Evolutionary conservation across 768 basidiomycete species (phyloP).

Genomic region (Leccinum olivaceopallidum): DNA sequence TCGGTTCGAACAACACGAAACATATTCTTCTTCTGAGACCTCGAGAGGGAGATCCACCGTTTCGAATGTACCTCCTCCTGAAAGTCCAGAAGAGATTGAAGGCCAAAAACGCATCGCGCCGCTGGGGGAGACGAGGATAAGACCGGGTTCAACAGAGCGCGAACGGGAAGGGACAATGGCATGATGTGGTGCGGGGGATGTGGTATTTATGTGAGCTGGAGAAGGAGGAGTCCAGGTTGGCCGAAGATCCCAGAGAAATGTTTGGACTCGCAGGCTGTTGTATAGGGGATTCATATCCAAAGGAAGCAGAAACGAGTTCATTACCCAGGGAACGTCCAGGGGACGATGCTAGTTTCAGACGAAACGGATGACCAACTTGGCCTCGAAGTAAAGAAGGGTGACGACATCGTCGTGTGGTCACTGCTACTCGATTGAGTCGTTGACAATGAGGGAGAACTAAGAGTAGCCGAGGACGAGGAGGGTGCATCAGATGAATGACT

Average conservation of each 20-base stretch:
- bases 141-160: conserved; percentile 67
- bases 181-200: conserved; percentile 50
- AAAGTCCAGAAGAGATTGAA: conserved; percentile 78
- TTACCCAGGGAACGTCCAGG: conserved; percentile 15
- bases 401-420: conserved; percentile 16
- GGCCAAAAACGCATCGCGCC: conserved; percentile 89
- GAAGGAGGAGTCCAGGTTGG: conserved; percentile 38
- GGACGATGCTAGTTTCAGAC: conserved; percentile 24
- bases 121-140: conserved; percentile 70
- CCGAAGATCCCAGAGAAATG: conserved; percentile 18
- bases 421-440: conserved; percentile 15
- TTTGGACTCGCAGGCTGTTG: conserved; percentile 26
- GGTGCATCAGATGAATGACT: conserved; percentile 13
- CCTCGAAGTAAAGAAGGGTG: conserved; percentile 14
- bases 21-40: conserved; percentile 50
- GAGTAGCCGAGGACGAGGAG: conserved; percentile 9
- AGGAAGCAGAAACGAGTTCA: conserved; percentile 13
- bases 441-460: conserved; percentile 18
- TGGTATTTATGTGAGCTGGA: conserved; percentile 42
- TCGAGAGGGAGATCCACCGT: conserved; percentile 47
- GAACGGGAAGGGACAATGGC: conserved; percentile 64
- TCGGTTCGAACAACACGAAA: conserved; percentile 69
- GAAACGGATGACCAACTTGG: conserved; percentile 26
- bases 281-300: conserved; percentile 21
- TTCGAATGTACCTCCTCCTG: conserved; percentile 68